phyloP scores from a whole-genome alignment of 495 filamentous ascomycete genomes.

The Neurospora tetraspora region DNA sequence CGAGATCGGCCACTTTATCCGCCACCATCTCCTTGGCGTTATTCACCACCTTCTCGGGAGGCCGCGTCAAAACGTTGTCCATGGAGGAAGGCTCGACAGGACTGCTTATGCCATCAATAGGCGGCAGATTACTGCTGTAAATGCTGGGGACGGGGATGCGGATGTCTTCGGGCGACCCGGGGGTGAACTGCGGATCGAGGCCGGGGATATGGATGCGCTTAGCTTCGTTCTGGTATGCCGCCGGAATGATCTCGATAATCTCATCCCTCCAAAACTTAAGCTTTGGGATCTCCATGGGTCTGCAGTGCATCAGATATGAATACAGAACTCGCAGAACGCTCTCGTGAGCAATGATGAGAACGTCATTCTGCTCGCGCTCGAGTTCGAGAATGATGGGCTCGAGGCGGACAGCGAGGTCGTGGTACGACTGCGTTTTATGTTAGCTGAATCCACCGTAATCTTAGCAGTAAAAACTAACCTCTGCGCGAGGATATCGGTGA shows the following conservation, averaged over 20 bases:
- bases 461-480: conserved; percentile 44
- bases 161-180: conserved; percentile 73
- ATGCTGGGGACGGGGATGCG: conserved; percentile 61
- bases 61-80: conserved; percentile 18
- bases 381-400: conserved; percentile 98
- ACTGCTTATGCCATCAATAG: conserved; percentile 24
- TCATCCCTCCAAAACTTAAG: conserved; percentile 92
- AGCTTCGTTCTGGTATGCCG: conserved; percentile 91
- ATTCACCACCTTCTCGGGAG: conserved; percentile 37
- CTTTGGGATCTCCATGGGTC: conserved; percentile 88
- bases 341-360: conserved; percentile 96
- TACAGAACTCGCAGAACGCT: conserved; percentile 93
- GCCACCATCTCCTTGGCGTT: conserved; percentile 33
- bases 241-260: conserved; percentile 97
- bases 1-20: conserved; percentile 39
- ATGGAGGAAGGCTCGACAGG: conserved; percentile 17
- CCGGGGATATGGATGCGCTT: conserved; percentile 62
- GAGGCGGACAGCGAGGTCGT: conserved; percentile 94
- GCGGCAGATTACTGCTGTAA: conserved; percentile 13
- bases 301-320: conserved; percentile 97
- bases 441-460: neutral
- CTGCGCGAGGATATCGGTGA: conserved; percentile 89
- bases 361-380: conserved; percentile 92
- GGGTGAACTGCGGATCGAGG: conserved; percentile 37
- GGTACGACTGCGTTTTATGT: conserved; percentile 64